A percentile compares a stretch with the other conserved stretches of the same genome.
phyloP scores from a whole-genome alignment of 2,329 filamentous ascomycete species.

The Venturiaceae sp. region DNA sequence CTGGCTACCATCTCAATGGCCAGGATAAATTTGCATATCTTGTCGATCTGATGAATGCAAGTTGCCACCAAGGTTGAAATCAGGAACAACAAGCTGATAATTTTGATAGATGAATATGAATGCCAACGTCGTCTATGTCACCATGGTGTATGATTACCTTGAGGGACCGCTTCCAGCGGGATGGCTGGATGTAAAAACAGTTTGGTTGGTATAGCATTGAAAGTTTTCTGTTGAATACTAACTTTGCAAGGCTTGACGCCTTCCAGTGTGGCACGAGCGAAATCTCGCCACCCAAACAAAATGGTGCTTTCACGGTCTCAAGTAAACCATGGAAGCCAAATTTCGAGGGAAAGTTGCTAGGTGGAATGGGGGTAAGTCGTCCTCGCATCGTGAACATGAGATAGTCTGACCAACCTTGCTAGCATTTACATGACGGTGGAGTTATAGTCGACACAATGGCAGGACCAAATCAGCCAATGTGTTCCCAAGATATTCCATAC shows the following conservation, averaged over 20 bases:
- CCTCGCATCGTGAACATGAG: neutral
- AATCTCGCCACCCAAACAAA: neutral
- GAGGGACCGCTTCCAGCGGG: neutral
- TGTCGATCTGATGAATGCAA: constrained; percentile 6
- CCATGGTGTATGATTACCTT: constrained; percentile 4
- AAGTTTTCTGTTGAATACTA: too few species aligned
- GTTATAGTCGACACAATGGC: neutral
- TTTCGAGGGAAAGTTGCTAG: constrained; percentile 6
- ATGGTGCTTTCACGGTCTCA: constrained; percentile 4
- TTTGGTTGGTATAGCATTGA: too few species aligned
- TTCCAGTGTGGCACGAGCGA: neutral
- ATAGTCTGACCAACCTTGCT: too few species aligned
- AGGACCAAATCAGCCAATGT: neutral
- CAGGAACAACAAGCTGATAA: too few species aligned
- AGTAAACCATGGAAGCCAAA: constrained; percentile 4
- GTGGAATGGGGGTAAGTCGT: neutral
- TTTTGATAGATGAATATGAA: constrained; percentile 7
- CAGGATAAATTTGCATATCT: constrained; percentile 1
- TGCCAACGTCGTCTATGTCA: constrained; percentile 4
- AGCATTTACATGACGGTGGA: constrained; percentile 6
- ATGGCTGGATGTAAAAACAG: neutral
- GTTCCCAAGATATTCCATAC: neutral
- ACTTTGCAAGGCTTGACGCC: constrained; percentile 5
- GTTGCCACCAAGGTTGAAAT: too few species aligned
- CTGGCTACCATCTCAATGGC: neutral